Evolutionary conservation across 164 flowering plant genomes (phyloP), one percentile per base, ranked within the genome.

Genomic region (Vitis cinerea): DNA sequence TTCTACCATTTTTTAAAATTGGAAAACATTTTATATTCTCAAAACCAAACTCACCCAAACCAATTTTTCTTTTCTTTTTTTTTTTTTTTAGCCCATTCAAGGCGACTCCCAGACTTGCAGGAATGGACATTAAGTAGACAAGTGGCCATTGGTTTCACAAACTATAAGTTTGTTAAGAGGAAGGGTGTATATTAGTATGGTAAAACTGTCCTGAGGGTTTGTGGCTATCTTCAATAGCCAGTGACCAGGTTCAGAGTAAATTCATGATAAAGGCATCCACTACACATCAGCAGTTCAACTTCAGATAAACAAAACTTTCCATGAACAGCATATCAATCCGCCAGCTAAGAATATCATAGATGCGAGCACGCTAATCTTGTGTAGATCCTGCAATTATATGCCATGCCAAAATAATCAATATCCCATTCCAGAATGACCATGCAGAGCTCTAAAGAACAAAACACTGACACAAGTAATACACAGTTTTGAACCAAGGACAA

Each of bases 361-460:
- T 80, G 86, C 74, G 85, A 84, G 84, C 97, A 88, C 78, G 87
- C 87, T 88, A 88, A 83, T 88, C 90, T 85, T 83, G 89, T 82
- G 81, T 74, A 87, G 83, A 83, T 71, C 90, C 93, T 88, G 93
- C 93, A 91, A 91, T 86, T 86, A 77, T 86, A 86, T 80, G 89
- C 61, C 89, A 88, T 75, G 83, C 88, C 88, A 87, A 87, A 82
- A 77, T 75, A 61, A 88, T 88, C 88, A 91, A 88, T 90, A 87
- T 69, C 75, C 76, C 74, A 74, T 59, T 66, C 74, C 74, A 81
- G 70, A 75, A 66, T 72, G 67, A 75, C 58, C 31, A 56, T 47
- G 50, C 67, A 79, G 64, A 66, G 68, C 73, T 72, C 67, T 54
- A 61, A 75, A 56, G 54, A 80, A 71, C 65, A 53, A 54, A 72